A percentile compares a stretch with the other conserved stretches of the same genome.
phyloP scores from a whole-genome alignment of 2,329 filamentous ascomycete genomes.

The Trichoderma breve region DNA sequence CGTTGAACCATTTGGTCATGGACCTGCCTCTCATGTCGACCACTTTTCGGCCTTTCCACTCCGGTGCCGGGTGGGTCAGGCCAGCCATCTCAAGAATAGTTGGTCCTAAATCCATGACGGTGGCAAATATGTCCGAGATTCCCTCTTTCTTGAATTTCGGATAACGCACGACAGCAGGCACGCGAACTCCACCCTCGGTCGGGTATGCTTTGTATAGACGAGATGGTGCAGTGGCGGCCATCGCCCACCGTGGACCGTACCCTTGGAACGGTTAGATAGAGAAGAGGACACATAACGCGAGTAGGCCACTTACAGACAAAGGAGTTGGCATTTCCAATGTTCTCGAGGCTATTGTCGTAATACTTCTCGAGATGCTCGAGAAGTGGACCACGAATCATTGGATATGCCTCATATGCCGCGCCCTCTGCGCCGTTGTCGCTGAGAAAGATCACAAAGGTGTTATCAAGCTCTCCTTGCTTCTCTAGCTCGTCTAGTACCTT shows the following conservation, averaged over 20 bases:
- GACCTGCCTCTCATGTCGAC: background rate
- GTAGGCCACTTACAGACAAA: conserved; percentile 58
- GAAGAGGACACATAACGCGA: conserved; percentile 24
- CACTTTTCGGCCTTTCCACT: background rate
- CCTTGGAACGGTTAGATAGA: background rate
- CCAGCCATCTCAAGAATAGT: conserved; percentile 5
- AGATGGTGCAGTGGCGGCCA: conserved; percentile 34
- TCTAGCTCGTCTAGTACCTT: conserved; percentile 57
- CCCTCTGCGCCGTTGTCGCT: conserved; percentile 63
- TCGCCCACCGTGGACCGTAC: background rate
- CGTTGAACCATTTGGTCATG: background rate
- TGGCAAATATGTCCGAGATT: background rate
- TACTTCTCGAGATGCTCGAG: conserved; percentile 53
- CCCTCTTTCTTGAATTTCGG: conserved; percentile 1
- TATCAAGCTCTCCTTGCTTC: conserved; percentile 56
- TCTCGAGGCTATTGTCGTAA: conserved; percentile 50
- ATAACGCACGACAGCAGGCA: conserved; percentile 38
- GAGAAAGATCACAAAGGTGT: conserved; percentile 63
- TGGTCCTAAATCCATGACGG: conserved; percentile 2
- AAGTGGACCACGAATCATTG: conserved; percentile 45
- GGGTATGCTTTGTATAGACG: conserved; percentile 39
- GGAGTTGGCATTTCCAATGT: conserved; percentile 54
- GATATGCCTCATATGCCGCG: conserved; percentile 52
- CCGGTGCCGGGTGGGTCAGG: background rate
- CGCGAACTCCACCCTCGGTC: conserved; percentile 50